A percentile compares a stretch with the other conserved stretches of the same genome.
Conservation (phyloP, 306 rosid species). For the Vigna unguiculata region DNA sequence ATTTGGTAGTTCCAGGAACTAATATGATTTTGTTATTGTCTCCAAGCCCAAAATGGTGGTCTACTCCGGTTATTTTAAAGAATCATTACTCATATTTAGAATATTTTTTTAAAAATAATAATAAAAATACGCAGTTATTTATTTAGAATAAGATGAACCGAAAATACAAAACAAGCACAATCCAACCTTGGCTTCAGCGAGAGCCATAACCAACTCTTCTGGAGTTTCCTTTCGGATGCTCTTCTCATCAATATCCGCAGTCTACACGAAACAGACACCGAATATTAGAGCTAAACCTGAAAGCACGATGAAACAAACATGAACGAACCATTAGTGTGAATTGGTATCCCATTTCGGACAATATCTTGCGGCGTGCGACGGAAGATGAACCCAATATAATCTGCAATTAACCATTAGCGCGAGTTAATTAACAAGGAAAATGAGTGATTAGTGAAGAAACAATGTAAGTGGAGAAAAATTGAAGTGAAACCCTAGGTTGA, state of each 20-base stretch:
- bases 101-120: neutral
- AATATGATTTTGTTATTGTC: too few relatives aligned
- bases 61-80: neutral
- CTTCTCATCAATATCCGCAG: slow-evolving; percentile 97
- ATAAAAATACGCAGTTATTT: neutral
- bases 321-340: slow-evolving; percentile 76
- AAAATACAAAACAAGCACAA: neutral
- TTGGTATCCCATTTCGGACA: slow-evolving; percentile 81
- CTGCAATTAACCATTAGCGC: slow-evolving; percentile 49
- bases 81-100: neutral
- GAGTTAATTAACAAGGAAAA: neutral
- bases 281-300: slow-evolving; percentile 7
- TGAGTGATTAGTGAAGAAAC: neutral
- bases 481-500: slow-evolving; percentile 50
- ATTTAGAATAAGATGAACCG: neutral
- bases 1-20: neutral
- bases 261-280: slow-evolving; percentile 47
- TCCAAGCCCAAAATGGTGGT: neutral
- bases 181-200: slow-evolving; percentile 90
- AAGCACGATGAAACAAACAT: neutral
- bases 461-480: neutral
- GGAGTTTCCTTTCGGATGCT: slow-evolving; percentile 83
- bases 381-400: slow-evolving; percentile 81
- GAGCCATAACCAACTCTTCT: slow-evolving; percentile 87
- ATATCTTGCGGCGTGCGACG: slow-evolving; percentile 68